Percentiles rank a stretch among this genome's conserved stretches.
Evolutionary conservation across 805 yeast species (phyloP).

Genomic region (Cyberlindnera veronae): DNA sequence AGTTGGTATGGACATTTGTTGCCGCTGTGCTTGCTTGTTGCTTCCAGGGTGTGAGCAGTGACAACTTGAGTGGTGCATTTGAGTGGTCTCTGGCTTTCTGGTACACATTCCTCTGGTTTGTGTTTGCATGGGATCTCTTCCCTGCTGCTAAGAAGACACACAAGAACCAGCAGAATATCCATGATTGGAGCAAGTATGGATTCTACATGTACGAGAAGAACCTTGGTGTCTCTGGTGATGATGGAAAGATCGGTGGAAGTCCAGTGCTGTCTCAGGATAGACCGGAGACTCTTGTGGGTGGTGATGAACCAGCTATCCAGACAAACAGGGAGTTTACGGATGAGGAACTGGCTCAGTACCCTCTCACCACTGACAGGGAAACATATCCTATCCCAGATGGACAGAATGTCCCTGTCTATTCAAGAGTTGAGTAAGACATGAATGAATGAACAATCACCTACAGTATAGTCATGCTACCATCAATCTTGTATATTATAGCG

Average conservation of each 20-base stretch:
- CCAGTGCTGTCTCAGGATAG: slow-evolving; percentile 1
- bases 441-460: background rate
- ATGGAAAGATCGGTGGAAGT: slow-evolving; percentile 2
- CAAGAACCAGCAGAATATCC: slow-evolving; percentile 23
- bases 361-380: slow-evolving; percentile 14
- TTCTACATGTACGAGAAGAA: slow-evolving; percentile 24
- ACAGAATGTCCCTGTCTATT: slow-evolving; percentile 16
- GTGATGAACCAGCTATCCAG: background rate
- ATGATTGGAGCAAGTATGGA: slow-evolving; percentile 23
- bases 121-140: slow-evolving; percentile 66
- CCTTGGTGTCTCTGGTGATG: slow-evolving; percentile 13
- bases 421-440: background rate
- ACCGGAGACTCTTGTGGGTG: slow-evolving; percentile 9
- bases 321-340: slow-evolving; percentile 22
- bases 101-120: slow-evolving; percentile 66
- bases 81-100: slow-evolving; percentile 90
- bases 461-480: background rate
- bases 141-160: slow-evolving; percentile 48
- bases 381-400: slow-evolving; percentile 27
- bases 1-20: slow-evolving; percentile 58
- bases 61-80: slow-evolving; percentile 37
- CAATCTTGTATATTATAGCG: background rate
- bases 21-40: slow-evolving; percentile 68
- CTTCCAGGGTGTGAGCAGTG: slow-evolving; percentile 48
- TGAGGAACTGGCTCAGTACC: slow-evolving; percentile 23